These are phyloP conservation scores for Hymenochaete sp. DNA, from an alignment of 1,284 basidiomycete species.

Conservation along the genomic window DNA sequence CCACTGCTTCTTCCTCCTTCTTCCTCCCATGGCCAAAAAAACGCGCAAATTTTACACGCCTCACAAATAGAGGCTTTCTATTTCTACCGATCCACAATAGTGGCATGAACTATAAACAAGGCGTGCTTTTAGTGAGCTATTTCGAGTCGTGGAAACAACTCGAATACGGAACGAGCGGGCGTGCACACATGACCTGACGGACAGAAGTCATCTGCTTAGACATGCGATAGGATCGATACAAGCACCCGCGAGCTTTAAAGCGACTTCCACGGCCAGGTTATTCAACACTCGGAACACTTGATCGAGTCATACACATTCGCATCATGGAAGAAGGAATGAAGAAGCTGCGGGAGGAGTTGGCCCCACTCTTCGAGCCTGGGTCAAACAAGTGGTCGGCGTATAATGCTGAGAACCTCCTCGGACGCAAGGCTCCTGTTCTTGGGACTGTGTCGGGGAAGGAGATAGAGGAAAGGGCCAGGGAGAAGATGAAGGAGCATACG, in stretches of 20 bases:
- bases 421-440: slow-evolving; percentile 27
- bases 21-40: too few relatives aligned
- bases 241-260: background rate
- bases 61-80: too few relatives aligned
- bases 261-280: background rate
- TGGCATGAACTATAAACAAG: too few relatives aligned
- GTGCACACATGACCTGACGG: too few relatives aligned
- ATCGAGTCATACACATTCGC: background rate
- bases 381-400: slow-evolving; percentile 25
- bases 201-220: too few relatives aligned
- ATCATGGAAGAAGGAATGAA: background rate
- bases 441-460: slow-evolving; percentile 34
- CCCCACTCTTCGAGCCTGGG: background rate
- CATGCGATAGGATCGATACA: background rate
- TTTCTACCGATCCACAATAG: too few relatives aligned
- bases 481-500: slow-evolving; percentile 31
- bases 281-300: background rate
- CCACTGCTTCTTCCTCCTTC: too few relatives aligned
- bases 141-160: too few relatives aligned
- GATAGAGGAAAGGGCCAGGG: slow-evolving; percentile 36
- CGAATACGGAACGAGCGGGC: too few relatives aligned
- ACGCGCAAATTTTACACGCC: too few relatives aligned
- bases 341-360: background rate
- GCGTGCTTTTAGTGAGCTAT: too few relatives aligned
- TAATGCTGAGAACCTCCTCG: slow-evolving; percentile 24